These are phyloP conservation scores for Zygotorulaspora danielsina DNA, from an alignment of 805 yeast species.

Conservation along the genomic window DNA sequence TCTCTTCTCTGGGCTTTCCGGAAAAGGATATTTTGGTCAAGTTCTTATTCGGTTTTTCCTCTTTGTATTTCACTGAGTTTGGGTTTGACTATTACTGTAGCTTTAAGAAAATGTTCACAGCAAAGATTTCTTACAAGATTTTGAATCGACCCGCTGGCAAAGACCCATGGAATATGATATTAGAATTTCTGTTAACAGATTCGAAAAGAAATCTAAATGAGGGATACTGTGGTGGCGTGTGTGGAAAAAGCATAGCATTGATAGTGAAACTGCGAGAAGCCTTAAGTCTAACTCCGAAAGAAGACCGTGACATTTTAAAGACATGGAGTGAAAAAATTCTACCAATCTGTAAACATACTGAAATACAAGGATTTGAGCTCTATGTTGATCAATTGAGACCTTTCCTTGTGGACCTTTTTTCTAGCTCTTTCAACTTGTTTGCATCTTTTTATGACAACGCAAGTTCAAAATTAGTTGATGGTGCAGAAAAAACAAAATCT, in stretches of 20 bases:
- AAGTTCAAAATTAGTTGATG: slow-evolving; percentile 19
- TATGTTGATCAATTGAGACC: slow-evolving; percentile 16
- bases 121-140: slow-evolving; percentile 28
- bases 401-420: slow-evolving; percentile 16
- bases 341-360: slow-evolving; percentile 18
- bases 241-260: slow-evolving; percentile 7
- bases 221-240: slow-evolving; percentile 3
- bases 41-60: slow-evolving; percentile 22
- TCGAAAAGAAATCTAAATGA: slow-evolving; percentile 10
- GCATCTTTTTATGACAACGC: slow-evolving; percentile 28
- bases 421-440: slow-evolving; percentile 20
- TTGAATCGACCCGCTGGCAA: slow-evolving; percentile 20
- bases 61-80: slow-evolving; percentile 32
- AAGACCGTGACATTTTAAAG: slow-evolving; percentile 10
- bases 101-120: slow-evolving; percentile 31
- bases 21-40: slow-evolving; percentile 18
- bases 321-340: slow-evolving; percentile 20
- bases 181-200: slow-evolving; percentile 24
- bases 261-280: slow-evolving; percentile 10
- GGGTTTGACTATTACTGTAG: slow-evolving; percentile 30
- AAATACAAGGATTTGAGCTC: slow-evolving; percentile 14
- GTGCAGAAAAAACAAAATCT: slow-evolving; percentile 12
- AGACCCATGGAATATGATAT: slow-evolving; percentile 29
- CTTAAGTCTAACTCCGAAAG: slow-evolving; percentile 6
- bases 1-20: slow-evolving; percentile 9